phyloP scores from a whole-genome alignment of 2,329 filamentous ascomycete species.

The Penicillium sp. region DNA sequence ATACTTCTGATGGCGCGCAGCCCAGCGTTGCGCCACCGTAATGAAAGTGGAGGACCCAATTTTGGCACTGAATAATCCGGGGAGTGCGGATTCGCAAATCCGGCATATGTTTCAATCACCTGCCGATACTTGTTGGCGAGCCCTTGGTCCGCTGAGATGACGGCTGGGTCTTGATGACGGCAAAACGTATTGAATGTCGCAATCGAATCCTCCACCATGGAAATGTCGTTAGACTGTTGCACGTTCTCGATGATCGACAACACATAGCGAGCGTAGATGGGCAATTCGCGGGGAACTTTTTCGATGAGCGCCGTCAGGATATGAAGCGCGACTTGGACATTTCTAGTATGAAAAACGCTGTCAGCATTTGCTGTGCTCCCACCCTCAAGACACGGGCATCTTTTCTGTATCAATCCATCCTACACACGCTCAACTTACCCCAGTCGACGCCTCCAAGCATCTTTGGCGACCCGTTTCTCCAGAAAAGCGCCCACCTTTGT shows the following conservation, averaged over 20 bases:
- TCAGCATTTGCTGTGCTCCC: constrained; percentile 4
- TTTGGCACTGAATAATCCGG: constrained; percentile 44
- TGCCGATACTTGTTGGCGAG: constrained; percentile 78
- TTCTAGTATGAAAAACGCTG: constrained; percentile 48
- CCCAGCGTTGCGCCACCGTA: constrained; percentile 70
- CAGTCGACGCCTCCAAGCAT: constrained; percentile 82
- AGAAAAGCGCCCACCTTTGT: constrained; percentile 93
- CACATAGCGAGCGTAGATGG: constrained; percentile 78
- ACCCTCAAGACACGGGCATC: too few species aligned
- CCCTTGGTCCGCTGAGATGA: constrained; percentile 75
- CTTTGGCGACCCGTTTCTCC: constrained; percentile 85
- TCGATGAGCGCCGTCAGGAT: constrained; percentile 89
- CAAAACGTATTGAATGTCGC: constrained; percentile 85
- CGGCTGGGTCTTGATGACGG: constrained; percentile 77
- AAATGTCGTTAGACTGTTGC: constrained; percentile 78
- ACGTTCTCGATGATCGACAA: constrained; percentile 79
- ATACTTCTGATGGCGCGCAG: constrained; percentile 75
- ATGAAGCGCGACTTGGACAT: constrained; percentile 90
- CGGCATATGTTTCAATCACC: constrained; percentile 72
- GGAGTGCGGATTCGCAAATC: constrained; percentile 64
- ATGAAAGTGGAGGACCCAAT: constrained; percentile 64
- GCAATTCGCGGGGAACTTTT: constrained; percentile 83
- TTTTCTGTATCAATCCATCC: background rate
- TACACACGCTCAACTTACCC: constrained; percentile 55
- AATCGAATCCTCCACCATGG: constrained; percentile 85